These are phyloP conservation scores for Tricholomella constricta DNA, from an alignment of 768 basidiomycete species.

Conservation along the genomic window DNA sequence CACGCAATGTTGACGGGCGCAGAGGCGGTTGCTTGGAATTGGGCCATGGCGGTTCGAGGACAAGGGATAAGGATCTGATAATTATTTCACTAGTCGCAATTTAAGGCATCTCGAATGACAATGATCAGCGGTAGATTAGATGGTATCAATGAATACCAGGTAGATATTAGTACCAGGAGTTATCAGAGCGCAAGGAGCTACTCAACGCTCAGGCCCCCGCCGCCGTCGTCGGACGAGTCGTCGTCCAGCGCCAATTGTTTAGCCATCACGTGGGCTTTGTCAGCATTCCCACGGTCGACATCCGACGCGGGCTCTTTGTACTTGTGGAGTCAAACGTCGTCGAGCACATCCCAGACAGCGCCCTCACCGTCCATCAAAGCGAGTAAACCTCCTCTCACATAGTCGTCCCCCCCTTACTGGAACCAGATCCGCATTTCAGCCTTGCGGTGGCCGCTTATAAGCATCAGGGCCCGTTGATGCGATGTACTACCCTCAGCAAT, in stretches of 20 bases:
- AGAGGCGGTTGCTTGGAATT: constrained; percentile 84
- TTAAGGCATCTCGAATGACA: constrained; percentile 9
- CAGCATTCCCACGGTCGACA: constrained; percentile 19
- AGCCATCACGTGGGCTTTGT: constrained; percentile 19
- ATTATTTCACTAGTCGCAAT: constrained; percentile 12
- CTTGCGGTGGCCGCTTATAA: constrained; percentile 7
- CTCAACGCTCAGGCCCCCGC: too few species aligned
- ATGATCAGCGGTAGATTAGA: constrained; percentile 6
- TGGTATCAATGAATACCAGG: constrained; percentile 2
- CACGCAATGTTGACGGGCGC: constrained; percentile 98
- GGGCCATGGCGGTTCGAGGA: constrained; percentile 45
- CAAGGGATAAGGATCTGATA: constrained; percentile 17
- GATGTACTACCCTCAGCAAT: constrained; percentile 88
- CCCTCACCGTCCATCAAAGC: constrained; percentile 18
- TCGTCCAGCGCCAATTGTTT: neutral
- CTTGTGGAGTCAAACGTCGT: constrained; percentile 20
- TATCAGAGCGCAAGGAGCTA: too few species aligned
- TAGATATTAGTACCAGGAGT: neutral
- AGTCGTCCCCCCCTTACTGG: neutral
- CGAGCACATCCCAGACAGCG: constrained; percentile 13
- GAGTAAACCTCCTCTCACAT: constrained; percentile 6
- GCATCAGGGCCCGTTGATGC: constrained; percentile 39
- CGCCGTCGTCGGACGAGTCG: too few species aligned
- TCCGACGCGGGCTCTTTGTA: constrained; percentile 22
- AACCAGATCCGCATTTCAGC: neutral